Evolutionary conservation across 1,139 yeast genomes (phyloP).

Genomic region (Yamadazyma atmosphaerica): DNA sequence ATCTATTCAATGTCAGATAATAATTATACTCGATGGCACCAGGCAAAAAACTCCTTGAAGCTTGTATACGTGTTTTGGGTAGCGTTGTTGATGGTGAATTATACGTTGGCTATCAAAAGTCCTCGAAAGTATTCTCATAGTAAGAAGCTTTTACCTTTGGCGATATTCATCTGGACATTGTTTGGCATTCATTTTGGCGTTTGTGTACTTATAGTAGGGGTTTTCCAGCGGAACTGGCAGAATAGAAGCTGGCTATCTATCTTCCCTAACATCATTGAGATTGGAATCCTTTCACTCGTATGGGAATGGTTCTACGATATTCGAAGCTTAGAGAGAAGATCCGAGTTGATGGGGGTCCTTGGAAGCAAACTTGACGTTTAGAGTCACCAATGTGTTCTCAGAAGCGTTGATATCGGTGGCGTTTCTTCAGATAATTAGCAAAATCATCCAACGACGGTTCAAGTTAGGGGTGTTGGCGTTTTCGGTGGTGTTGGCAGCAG

Average conservation of each 20-base stretch:
- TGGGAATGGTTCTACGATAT: constrained; percentile 58
- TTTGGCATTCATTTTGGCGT: constrained; percentile 32
- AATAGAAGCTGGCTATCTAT: constrained; percentile 40
- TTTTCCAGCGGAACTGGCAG: constrained; percentile 31
- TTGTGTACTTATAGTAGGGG: constrained; percentile 26
- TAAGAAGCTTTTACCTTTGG: constrained; percentile 40
- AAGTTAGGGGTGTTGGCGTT: constrained; percentile 20
- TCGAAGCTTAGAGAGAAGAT: constrained; percentile 38
- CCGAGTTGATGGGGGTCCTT: constrained; percentile 47
- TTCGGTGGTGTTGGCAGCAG: constrained; percentile 20
- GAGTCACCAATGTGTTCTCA: constrained; percentile 30
- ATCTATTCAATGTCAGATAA: background rate
- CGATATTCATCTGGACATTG: constrained; percentile 37
- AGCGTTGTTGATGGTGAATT: constrained; percentile 25
- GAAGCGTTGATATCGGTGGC: constrained; percentile 39
- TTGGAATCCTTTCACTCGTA: constrained; percentile 39
- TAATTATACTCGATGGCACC: constrained; percentile 20
- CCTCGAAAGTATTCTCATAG: constrained; percentile 38
- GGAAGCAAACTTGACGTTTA: constrained; percentile 45
- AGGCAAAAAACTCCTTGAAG: constrained; percentile 23
- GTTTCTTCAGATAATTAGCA: constrained; percentile 37
- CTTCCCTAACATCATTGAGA: constrained; percentile 36
- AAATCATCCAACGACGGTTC: constrained; percentile 23
- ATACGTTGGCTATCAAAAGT: constrained; percentile 29
- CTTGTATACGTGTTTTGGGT: constrained; percentile 29